Evolutionary conservation across 2,329 filamentous ascomycete species (phyloP).

Genomic region (Fusarium equiseti): DNA sequence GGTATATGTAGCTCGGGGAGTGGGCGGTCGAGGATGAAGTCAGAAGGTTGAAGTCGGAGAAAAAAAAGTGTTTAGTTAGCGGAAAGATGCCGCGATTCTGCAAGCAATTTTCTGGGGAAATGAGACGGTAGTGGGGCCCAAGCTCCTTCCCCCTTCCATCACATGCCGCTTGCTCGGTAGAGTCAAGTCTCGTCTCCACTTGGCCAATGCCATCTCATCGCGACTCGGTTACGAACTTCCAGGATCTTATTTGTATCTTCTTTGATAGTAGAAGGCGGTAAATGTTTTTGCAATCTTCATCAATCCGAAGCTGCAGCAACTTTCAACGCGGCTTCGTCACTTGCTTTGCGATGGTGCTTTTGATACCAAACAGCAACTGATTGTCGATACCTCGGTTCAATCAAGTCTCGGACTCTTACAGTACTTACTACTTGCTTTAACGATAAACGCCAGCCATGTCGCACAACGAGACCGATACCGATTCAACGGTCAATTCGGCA

Average conservation of each 20-base stretch:
- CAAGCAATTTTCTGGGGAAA: conserved; percentile 38
- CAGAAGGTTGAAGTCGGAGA: neutral
- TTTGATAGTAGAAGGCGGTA: conserved; percentile 17
- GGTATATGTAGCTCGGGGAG: neutral
- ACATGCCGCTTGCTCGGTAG: conserved; percentile 46
- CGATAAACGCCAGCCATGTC: conserved; percentile 46
- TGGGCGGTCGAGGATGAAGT: conserved; percentile 7
- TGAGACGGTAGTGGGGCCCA: conserved; percentile 34
- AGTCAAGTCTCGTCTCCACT: conserved; percentile 37
- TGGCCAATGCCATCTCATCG: conserved; percentile 42
- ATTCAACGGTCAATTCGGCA: conserved; percentile 61
- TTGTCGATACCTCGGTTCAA: conserved; percentile 29
- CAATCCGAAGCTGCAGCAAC: conserved; percentile 10
- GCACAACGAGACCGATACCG: conserved; percentile 48
- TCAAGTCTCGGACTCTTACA: conserved; percentile 2
- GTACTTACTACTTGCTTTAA: neutral
- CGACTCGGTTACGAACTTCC: conserved; percentile 26
- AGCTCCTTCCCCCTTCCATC: conserved; percentile 40
- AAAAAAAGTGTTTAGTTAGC: conserved; percentile 21
- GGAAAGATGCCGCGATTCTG: conserved; percentile 36
- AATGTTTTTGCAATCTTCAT: conserved; percentile 23
- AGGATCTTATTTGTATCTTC: neutral
- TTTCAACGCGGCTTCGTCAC: conserved; percentile 14
- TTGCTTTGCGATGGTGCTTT: conserved; percentile 38
- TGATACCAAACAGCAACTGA: conserved; percentile 33